phyloP scores from a whole-genome alignment of 345 rosid genomes.

The Eucalyptus melliodora region DNA sequence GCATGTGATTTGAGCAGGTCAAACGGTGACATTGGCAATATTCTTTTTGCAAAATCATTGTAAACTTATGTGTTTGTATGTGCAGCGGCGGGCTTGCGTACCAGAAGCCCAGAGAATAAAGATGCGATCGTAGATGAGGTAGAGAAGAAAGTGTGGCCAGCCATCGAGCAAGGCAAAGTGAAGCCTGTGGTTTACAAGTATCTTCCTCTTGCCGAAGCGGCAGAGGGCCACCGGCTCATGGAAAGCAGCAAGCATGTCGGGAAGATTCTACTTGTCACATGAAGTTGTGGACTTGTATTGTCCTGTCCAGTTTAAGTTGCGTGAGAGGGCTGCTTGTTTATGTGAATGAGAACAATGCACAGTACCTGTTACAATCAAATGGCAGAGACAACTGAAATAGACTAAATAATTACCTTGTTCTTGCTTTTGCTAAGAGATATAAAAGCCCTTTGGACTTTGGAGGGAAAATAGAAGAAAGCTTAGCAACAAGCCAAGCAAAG shows the following conservation, averaged over 20 bases:
- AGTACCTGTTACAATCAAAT: neutral
- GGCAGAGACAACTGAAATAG: neutral
- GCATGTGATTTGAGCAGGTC: neutral
- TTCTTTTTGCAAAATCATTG: neutral
- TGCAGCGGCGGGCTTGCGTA: conserved; percentile 73
- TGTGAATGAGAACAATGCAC: neutral
- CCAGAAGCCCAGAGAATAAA: conserved; percentile 60
- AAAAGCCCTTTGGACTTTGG: neutral
- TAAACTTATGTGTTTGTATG: neutral
- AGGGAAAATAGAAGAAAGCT: neutral
- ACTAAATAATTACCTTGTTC: neutral
- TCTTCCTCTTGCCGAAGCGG: conserved; percentile 46
- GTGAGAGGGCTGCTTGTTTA: neutral
- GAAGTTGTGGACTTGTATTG: neutral
- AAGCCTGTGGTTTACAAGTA: conserved; percentile 53
- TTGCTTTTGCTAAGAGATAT: neutral
- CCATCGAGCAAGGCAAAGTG: conserved; percentile 53
- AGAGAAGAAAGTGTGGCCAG: conserved; percentile 81
- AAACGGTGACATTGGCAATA: neutral
- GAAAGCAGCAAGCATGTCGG: conserved; percentile 77
- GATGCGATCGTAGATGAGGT: conserved; percentile 61
- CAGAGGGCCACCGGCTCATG: conserved; percentile 63
- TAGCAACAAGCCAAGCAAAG: neutral
- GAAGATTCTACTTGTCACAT: conserved; percentile 62
- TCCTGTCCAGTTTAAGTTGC: neutral